phyloP scores from a whole-genome alignment of 495 filamentous ascomycete species.

The Penicillium manginii region DNA sequence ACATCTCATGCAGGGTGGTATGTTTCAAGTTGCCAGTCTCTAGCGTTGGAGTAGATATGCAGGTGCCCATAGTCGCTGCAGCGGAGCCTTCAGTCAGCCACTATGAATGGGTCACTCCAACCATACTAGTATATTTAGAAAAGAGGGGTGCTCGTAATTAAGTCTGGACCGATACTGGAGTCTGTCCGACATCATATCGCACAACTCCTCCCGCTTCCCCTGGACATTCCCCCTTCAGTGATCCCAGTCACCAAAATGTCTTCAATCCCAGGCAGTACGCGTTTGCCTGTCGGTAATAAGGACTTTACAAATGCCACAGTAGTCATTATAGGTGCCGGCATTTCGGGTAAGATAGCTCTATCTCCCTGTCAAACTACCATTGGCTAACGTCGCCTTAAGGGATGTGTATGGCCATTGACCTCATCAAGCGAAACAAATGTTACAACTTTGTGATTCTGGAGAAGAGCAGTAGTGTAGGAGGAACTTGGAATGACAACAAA shows the following conservation, averaged over 20 bases:
- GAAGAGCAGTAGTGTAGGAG: conserved; percentile 55
- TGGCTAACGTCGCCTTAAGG: conserved; percentile 28
- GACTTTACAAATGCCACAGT: conserved; percentile 51
- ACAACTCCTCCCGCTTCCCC: neutral
- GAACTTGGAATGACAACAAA: conserved; percentile 60
- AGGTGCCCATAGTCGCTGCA: neutral
- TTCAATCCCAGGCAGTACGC: conserved; percentile 6
- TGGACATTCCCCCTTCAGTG: too few species aligned
- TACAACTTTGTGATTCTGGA: conserved; percentile 61
- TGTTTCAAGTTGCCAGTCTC: neutral
- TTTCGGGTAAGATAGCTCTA: conserved; percentile 36
- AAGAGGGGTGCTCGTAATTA: neutral
- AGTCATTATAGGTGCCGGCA: conserved; percentile 58
- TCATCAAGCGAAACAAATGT: conserved; percentile 55
- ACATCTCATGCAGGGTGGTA: too few species aligned
- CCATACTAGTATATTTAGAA: too few species aligned
- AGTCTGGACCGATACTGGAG: neutral
- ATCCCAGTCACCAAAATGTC: conserved; percentile 15
- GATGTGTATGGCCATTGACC: conserved; percentile 61
- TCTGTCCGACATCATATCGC: neutral
- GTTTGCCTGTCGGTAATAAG: conserved; percentile 31
- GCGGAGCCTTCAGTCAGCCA: neutral
- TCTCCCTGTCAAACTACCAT: neutral
- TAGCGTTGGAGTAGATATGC: neutral
- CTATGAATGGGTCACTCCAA: neutral